A percentile compares a stretch with the other conserved stretches of the same genome.
These are phyloP conservation scores for Coleophoma crateriformis DNA, from an alignment of 2,329 filamentous ascomycete genomes.

Conservation along the genomic window DNA sequence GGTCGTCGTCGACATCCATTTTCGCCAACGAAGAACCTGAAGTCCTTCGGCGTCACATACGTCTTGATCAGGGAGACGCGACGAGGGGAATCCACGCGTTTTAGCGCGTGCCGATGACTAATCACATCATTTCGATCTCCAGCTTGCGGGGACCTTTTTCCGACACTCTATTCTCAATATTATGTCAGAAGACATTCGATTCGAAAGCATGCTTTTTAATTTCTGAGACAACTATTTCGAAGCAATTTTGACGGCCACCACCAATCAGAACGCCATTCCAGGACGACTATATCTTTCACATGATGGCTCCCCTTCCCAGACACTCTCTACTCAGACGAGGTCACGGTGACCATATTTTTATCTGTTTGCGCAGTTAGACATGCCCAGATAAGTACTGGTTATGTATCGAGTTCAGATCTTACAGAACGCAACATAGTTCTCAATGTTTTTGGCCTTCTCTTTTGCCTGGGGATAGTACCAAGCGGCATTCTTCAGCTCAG, in stretches of 20 bases:
- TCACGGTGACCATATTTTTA: conserved; percentile 14
- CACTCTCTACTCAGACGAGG: not conserved
- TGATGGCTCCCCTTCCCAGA: not conserved
- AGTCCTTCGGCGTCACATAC: too few relatives aligned
- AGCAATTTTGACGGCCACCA: too few relatives aligned
- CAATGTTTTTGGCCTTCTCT: conserved; percentile 35
- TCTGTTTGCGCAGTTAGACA: conserved; percentile 6
- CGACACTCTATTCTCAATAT: not conserved
- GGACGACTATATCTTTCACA: too few relatives aligned
- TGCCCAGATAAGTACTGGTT: not conserved
- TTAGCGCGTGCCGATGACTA: not conserved
- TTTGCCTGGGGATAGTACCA: conserved; percentile 39
- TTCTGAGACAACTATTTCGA: not conserved
- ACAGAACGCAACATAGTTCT: conserved; percentile 40
- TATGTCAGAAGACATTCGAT: too few relatives aligned
- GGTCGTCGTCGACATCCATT: conserved; percentile 6
- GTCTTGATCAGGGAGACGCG: not conserved
- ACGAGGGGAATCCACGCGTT: not conserved
- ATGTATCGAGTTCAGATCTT: conserved; percentile 19
- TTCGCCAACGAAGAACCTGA: not conserved
- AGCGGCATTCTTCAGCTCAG: conserved; percentile 35
- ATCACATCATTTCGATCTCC: not conserved
- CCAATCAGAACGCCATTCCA: too few relatives aligned
- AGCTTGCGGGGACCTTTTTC: not conserved
- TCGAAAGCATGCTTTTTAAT: too few relatives aligned